Conservation (phyloP, 495 filamentous ascomycete genomes). For the Letharia columbiana region DNA sequence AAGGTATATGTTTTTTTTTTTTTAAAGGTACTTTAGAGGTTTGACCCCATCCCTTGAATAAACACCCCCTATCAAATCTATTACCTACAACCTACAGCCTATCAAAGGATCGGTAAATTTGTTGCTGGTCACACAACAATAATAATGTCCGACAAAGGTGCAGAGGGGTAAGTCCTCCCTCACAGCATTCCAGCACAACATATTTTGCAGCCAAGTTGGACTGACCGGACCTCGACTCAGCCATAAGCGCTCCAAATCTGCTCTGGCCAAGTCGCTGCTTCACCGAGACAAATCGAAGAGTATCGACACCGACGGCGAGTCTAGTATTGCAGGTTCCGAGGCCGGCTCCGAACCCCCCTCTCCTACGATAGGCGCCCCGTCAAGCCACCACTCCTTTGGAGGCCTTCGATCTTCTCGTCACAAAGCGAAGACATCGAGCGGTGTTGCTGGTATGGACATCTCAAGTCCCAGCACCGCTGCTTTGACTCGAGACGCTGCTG, state of each 20-base stretch:
- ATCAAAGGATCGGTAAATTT: background rate
- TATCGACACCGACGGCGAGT: constrained; percentile 27
- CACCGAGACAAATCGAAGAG: constrained; percentile 42
- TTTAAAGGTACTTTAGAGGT: background rate
- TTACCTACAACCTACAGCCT: background rate
- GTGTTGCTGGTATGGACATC: constrained; percentile 18
- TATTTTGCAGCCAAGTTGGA: background rate
- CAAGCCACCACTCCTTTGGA: constrained; percentile 24
- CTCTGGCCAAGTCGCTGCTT: constrained; percentile 43
- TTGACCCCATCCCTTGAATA: background rate
- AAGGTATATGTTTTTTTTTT: background rate
- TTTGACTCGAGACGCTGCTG: constrained; percentile 31
- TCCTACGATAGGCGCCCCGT: constrained; percentile 26
- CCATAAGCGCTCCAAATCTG: constrained; percentile 48
- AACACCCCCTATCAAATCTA: background rate
- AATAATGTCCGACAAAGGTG: constrained; percentile 17
- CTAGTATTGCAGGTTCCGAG: constrained; percentile 21
- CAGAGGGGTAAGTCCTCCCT: constrained; percentile 16
- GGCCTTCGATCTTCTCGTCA: constrained; percentile 23
- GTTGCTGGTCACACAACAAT: background rate
- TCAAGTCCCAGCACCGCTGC: constrained; percentile 30
- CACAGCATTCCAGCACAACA: background rate
- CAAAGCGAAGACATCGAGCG: constrained; percentile 18
- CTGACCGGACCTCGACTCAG: constrained; percentile 25
- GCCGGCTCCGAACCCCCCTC: constrained; percentile 29